Evolutionary conservation across 768 basidiomycete species (phyloP), one percentile per base, ranked within the genome.

Genomic region (Kwoniella heveanensis): DNA sequence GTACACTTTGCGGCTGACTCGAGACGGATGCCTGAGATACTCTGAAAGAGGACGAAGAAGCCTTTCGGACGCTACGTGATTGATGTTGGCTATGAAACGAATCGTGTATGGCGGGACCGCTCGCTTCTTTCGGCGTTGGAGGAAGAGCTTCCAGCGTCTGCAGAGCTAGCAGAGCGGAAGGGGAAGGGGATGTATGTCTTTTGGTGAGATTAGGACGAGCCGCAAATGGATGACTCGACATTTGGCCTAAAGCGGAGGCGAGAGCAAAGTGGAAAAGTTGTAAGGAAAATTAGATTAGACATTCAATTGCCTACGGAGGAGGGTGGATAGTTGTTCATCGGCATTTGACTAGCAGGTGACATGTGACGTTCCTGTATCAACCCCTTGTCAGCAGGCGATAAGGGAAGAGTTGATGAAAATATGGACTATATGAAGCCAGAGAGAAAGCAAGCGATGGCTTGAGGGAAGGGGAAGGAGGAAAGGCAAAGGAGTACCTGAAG

Each of bases 191-290:
- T 0, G 50, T 60, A 22, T 53, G 58, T 53, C 50, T 4, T 53
- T 60, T 53, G 27, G 49, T 36, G n/a, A 60, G 48, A 7, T 48
- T 44, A 17, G 58, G 58, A 22, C 58, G 49, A 44, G 50, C 58
- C 32, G 48, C 57, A 19, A 58, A 58, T 32, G 57, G 48, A 50
- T 58, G 57, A 36, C 50, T 44, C 8, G 39, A 17, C 39, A 44
- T 44, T 19, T 7, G 39, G 32, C 32, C 32, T 7, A 13, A 36
- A 44, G 15, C 15, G 39, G 39, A 44, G 39, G 6, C 15, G 39
- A 17, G 15, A 6, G 5, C 32, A 32, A 32, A 32, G 32, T 13
- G 13, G 5, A 13, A 32, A 13, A 32, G 32, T 5, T 6, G 32
- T 32, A 32, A n/a, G n/a, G n/a, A n/a, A n/a, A n/a, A n/a, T n/a